These are phyloP conservation scores for Eutypa lata DNA, from an alignment of 2,329 filamentous ascomycete genomes.

Conservation along the genomic window DNA sequence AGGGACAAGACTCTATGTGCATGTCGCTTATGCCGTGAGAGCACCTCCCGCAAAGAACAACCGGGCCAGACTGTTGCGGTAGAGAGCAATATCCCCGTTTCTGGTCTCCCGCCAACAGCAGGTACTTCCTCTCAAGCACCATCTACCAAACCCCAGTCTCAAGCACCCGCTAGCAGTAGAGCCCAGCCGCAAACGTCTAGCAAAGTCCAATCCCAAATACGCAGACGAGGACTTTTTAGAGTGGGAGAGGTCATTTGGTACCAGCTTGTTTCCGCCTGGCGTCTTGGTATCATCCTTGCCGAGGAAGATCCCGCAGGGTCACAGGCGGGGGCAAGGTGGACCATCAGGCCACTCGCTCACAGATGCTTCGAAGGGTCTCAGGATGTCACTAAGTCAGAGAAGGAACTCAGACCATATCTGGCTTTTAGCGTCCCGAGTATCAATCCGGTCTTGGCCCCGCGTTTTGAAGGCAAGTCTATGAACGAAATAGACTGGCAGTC, in stretches of 20 bases:
- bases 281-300: slow-evolving; percentile 41
- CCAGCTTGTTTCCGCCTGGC: slow-evolving; percentile 44
- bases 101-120: not conserved
- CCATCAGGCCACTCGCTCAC: slow-evolving; percentile 28
- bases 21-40: slow-evolving; percentile 10
- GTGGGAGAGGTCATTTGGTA: slow-evolving; percentile 51
- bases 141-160: slow-evolving; percentile 7
- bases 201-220: no score
- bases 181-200: slow-evolving; percentile 21
- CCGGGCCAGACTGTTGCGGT: slow-evolving; percentile 8
- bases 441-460: slow-evolving; percentile 23
- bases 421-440: slow-evolving; percentile 49
- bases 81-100: not conserved
- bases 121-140: slow-evolving; percentile 1
- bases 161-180: no score
- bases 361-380: slow-evolving; percentile 39
- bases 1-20: slow-evolving; percentile 5
- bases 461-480: slow-evolving; percentile 37
- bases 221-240: slow-evolving; percentile 34
- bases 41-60: not conserved
- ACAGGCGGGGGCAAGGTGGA: not conserved
- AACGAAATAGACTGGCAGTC: slow-evolving; percentile 42
- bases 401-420: slow-evolving; percentile 47
- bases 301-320: not conserved
- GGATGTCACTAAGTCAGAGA: slow-evolving; percentile 35